A percentile compares a stretch with the other conserved stretches of the same genome.
These are phyloP conservation scores for Ceratocystis huliohia DNA, from an alignment of 2,329 filamentous ascomycete genomes.

Conservation along the genomic window DNA sequence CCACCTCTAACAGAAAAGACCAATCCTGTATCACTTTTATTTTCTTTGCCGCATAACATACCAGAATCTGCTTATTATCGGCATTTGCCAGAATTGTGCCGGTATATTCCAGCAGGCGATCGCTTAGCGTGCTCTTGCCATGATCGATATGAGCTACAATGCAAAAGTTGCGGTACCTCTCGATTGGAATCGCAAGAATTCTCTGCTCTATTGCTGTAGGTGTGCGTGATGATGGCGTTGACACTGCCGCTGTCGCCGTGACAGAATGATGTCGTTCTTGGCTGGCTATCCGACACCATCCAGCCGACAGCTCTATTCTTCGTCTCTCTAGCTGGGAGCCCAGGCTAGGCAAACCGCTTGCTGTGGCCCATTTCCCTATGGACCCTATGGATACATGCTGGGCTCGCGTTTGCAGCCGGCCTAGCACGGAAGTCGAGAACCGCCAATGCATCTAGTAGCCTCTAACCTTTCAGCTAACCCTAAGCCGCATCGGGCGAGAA, in stretches of 20 bases:
- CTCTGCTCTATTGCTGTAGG: slow-evolving; percentile 35
- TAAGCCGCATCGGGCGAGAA: slow-evolving; percentile 3
- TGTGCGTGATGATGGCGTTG: slow-evolving; percentile 18
- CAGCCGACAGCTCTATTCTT: background rate
- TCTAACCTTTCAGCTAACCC: slow-evolving; percentile 12
- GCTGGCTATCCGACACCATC: slow-evolving; percentile 10
- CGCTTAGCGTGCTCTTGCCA: slow-evolving; percentile 91
- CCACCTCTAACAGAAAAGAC: background rate
- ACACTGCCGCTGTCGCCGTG: slow-evolving; percentile 16
- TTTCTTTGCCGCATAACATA: slow-evolving; percentile 23
- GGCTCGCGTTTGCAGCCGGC: slow-evolving; percentile 11
- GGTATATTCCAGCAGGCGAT: slow-evolving; percentile 83
- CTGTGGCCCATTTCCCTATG: background rate
- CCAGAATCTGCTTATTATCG: slow-evolving; percentile 80
- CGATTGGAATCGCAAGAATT: slow-evolving; percentile 64
- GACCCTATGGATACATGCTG: slow-evolving; percentile 7
- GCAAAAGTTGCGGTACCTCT: slow-evolving; percentile 86
- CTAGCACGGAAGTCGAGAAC: slow-evolving; percentile 18
- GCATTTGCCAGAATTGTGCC: slow-evolving; percentile 75
- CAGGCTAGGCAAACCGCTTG: background rate
- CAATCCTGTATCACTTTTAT: background rate
- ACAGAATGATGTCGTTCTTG: slow-evolving; percentile 12
- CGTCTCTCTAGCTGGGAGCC: background rate
- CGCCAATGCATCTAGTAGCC: slow-evolving; percentile 19
- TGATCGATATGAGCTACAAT: slow-evolving; percentile 98